Percentiles rank a stretch among this genome's conserved stretches.
Conservation (phyloP, 2,329 filamentous ascomycete species). For the Chaetomiaceae sp. region DNA sequence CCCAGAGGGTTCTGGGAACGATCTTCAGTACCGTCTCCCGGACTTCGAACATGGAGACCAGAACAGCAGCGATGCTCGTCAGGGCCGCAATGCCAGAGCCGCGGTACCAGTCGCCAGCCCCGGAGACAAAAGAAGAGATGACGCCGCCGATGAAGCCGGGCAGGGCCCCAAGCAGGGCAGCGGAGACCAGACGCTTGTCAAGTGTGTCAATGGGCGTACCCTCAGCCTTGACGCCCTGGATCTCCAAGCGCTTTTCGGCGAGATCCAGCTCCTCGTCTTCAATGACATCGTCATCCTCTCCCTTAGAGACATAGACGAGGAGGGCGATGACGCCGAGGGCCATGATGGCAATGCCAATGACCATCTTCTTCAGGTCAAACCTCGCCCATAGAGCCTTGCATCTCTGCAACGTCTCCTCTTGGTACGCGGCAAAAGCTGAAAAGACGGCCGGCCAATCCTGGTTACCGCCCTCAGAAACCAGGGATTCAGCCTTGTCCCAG, state of each 20-base stretch:
- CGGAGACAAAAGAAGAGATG: conserved; percentile 31
- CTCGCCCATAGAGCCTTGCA: conserved; percentile 87
- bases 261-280: conserved; percentile 56
- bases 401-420: conserved; percentile 68
- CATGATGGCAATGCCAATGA: conserved; percentile 69
- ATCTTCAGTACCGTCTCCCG: conserved; percentile 47
- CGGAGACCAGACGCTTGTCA: conserved; percentile 36
- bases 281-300: conserved; percentile 50
- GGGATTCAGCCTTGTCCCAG: conserved; percentile 50
- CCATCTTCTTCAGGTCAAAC: conserved; percentile 85
- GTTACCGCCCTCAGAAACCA: conserved; percentile 23
- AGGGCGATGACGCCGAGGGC: conserved; percentile 63
- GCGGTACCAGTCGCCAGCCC: conserved; percentile 38
- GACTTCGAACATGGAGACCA: conserved; percentile 38
- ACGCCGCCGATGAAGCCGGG: conserved; percentile 33
- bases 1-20: conserved; percentile 74
- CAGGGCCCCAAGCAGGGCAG: conserved; percentile 34
- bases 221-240: conserved; percentile 36
- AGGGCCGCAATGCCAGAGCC: conserved; percentile 41
- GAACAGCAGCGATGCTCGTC: conserved; percentile 39
- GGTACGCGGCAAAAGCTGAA: conserved; percentile 65
- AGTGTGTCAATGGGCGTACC: conserved; percentile 34
- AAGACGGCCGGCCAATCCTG: conserved; percentile 41
- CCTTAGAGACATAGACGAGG: conserved; percentile 64
- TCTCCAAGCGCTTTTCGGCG: conserved; percentile 54